phyloP scores from a whole-genome alignment of 805 yeast genomes.

The Lipomyces yamanashiensis region DNA sequence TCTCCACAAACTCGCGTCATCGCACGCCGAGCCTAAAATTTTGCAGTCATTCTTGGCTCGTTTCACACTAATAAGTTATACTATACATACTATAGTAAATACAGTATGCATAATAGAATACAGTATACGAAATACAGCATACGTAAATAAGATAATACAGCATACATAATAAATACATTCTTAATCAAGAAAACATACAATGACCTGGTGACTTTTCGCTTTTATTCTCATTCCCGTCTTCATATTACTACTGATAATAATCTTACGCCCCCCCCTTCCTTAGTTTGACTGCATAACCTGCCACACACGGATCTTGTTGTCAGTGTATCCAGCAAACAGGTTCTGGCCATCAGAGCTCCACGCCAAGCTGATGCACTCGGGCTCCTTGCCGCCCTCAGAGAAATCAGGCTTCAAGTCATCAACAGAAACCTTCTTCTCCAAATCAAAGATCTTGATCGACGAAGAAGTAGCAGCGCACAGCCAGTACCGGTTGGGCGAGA shows the following conservation, averaged over 20 bases:
- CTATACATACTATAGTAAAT: neutral
- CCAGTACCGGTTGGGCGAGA: slow-evolving; percentile 99
- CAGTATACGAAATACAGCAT: neutral
- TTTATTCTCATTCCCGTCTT: neutral
- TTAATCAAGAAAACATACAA: neutral
- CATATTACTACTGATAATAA: neutral
- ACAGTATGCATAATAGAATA: neutral
- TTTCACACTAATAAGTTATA: neutral
- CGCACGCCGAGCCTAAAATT: neutral
- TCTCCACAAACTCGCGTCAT: too few relatives aligned
- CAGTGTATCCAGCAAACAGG: slow-evolving; percentile 99
- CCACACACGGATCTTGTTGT: slow-evolving; percentile 99
- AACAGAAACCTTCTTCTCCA: slow-evolving; percentile 90
- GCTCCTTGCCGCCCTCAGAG: slow-evolving; percentile 87
- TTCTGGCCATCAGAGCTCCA: slow-evolving; percentile 99
- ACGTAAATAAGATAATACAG: neutral
- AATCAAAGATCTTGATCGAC: slow-evolving; percentile 97
- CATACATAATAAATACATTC: neutral
- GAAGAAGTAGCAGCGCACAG: slow-evolving; percentile 98
- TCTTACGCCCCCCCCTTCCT: too few relatives aligned
- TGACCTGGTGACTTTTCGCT: neutral
- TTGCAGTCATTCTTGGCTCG: neutral
- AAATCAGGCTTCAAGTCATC: slow-evolving; percentile 99
- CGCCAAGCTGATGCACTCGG: slow-evolving; percentile 96
- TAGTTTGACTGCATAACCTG: slow-evolving; percentile 80